Conservation (phyloP, 768 basidiomycete genomes). For the Suillus decipiens region DNA sequence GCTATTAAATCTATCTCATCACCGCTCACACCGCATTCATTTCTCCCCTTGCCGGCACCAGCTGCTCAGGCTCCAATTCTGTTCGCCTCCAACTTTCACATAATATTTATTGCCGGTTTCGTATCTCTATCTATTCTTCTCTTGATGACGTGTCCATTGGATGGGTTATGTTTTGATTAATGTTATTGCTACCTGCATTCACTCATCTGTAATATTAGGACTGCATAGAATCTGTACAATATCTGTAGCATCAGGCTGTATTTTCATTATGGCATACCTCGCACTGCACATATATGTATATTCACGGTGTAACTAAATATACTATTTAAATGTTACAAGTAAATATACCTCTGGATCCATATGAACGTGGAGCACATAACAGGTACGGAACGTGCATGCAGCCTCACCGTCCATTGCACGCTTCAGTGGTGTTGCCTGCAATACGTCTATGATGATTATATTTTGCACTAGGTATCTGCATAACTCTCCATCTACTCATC, state of each 20-base stretch:
- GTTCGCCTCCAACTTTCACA: not conserved
- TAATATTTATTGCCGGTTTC: not conserved
- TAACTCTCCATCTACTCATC: slow-evolving; percentile 4
- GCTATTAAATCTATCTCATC: not conserved
- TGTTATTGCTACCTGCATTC: not conserved
- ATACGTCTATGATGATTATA: not conserved
- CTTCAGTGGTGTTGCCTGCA: not conserved
- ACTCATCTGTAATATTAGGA: not conserved
- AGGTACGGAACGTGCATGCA: not conserved
- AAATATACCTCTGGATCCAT: not conserved
- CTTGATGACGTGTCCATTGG: not conserved
- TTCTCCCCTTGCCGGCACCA: slow-evolving; percentile 2
- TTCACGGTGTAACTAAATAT: not conserved
- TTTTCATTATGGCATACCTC: slow-evolving; percentile 1
- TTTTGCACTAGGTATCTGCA: not conserved
- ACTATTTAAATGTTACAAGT: not conserved
- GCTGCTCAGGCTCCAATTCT: not conserved
- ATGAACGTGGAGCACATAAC: not conserved
- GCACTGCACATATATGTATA: not conserved
- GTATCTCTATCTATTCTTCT: not conserved
- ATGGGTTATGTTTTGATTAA: slow-evolving; percentile 3
- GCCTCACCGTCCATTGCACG: not conserved
- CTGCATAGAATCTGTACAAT: not conserved
- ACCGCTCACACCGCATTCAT: not conserved
- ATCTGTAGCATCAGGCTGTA: slow-evolving; percentile 1